A percentile compares a stretch with the other conserved stretches of the same genome.
phyloP scores from a whole-genome alignment of 2,329 filamentous ascomycete genomes.

The Ciborinia camelliae region DNA sequence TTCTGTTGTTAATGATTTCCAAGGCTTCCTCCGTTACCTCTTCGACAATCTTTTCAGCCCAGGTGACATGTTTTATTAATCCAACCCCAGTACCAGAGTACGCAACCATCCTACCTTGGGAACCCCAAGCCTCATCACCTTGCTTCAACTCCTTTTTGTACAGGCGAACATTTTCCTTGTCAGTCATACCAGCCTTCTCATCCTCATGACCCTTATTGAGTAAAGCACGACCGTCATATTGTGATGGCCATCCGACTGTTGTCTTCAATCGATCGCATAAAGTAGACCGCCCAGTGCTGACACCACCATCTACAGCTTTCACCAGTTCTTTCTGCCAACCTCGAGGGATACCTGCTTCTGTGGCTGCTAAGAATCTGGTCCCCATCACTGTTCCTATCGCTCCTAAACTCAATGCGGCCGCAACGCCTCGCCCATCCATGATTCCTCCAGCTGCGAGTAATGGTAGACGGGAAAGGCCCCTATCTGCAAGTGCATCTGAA shows the following conservation, averaged over 20 bases:
- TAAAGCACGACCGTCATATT: conserved; percentile 56
- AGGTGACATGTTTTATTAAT: conserved; percentile 48
- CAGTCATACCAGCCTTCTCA: conserved; percentile 38
- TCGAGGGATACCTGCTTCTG: conserved; percentile 45
- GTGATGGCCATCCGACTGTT: conserved; percentile 54
- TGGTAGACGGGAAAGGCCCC: conserved; percentile 23
- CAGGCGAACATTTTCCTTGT: conserved; percentile 41
- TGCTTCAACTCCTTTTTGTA: conserved; percentile 45
- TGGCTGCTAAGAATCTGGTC: conserved; percentile 48
- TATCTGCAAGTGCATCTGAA: conserved; percentile 31
- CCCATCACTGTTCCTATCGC: conserved; percentile 47
- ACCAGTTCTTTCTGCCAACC: conserved; percentile 50
- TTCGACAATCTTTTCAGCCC: conserved; percentile 50
- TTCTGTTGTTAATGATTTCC: neutral
- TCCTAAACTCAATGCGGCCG: conserved; percentile 38
- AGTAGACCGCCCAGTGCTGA: conserved; percentile 47
- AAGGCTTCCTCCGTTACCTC: neutral
- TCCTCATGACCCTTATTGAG: conserved; percentile 52
- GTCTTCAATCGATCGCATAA: conserved; percentile 52
- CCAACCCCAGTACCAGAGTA: conserved; percentile 63
- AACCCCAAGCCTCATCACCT: conserved; percentile 52
- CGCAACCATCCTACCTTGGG: conserved; percentile 52
- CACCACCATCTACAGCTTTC: conserved; percentile 47
- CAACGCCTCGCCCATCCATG: conserved; percentile 38
- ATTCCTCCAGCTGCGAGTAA: conserved; percentile 40